Evolutionary conservation across 192 early-diverging fungal genomes (phyloP).

Genomic region (Allomyces macrogynus): DNA sequence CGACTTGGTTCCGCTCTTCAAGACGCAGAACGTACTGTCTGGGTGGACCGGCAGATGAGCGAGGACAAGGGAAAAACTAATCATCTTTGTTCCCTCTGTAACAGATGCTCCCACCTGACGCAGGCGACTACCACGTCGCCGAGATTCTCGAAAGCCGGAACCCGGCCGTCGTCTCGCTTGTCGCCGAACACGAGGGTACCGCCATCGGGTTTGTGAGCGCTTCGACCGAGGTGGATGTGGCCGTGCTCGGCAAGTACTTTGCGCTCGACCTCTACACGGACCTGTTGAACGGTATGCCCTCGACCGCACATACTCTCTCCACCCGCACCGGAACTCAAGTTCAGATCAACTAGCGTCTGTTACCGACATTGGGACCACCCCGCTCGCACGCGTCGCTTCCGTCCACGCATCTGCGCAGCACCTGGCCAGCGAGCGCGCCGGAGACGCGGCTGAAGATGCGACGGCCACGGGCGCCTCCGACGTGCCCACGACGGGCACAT

Average conservation of each 20-base stretch:
- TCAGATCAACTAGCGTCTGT: too few relatives aligned
- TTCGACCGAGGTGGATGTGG: not conserved
- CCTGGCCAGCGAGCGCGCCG: not conserved
- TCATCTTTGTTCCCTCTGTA: not conserved
- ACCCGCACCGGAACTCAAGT: too few relatives aligned
- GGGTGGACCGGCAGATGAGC: too few relatives aligned
- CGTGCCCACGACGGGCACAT: too few relatives aligned
- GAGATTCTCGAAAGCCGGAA: constrained; percentile 19
- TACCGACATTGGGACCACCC: too few relatives aligned
- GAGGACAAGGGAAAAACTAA: too few relatives aligned
- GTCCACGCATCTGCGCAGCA: not conserved
- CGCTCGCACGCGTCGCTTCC: not conserved
- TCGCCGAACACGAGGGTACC: not conserved
- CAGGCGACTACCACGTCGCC: constrained; percentile 19
- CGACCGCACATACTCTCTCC: too few relatives aligned
- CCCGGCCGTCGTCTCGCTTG: constrained; percentile 16
- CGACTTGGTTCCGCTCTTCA: constrained; percentile 31
- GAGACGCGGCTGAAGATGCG: too few relatives aligned
- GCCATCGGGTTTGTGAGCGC: not conserved
- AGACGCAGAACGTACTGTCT: constrained; percentile 15
- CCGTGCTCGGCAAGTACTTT: not conserved
- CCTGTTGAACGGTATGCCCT: too few relatives aligned
- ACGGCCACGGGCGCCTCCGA: too few relatives aligned
- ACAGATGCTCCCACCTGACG: constrained; percentile 5
- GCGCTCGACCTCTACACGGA: not conserved